Base-by-base conservation (phyloP, 2,329 filamentous ascomycete genomes). In the Bipolaris sorokiniana region DNA sequence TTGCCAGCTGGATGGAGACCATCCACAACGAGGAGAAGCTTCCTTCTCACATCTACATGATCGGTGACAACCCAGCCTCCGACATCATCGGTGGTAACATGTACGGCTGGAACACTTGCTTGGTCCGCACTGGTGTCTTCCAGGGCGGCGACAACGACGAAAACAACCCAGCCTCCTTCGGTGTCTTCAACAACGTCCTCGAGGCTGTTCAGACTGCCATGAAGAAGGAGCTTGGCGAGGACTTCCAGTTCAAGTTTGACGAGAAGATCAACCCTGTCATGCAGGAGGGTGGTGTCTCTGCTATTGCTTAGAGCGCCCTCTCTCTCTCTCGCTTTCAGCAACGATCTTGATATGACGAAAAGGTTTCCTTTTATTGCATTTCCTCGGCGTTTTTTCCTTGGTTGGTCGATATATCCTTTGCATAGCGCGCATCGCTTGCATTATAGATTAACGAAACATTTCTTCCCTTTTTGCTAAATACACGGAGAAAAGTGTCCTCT, bases 41-140 rank as follows among this genome's bases (percentile, higher is more conserved):
- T 40, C 88, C 88, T 3, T 75, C 85, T 74, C 89, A 90, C 78
- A 82, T 90, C 74, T 91, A 91, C 82, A 91, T 91, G 88, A 80
- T 91, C 53, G 88, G 88, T 63, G 88, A 91, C 77, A 91, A 90
- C 80, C 88, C 88, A 6, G 86, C 86, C 23, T 89, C 86, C 23
- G 88, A 91, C 72, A 90, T 91, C 69, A 82, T 89, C 62, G 89
- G 89, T 61, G 89, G 89, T 60, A 92, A 92, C 82, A 89, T 88
- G 84, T 91, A 92, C 76, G 88, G 88, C 58, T 92, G 89, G 90
- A 92, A 92, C 79, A 91, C 89, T 3, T 91, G 89, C 71, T 78
- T 92, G 52, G 89, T 92, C 54, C 86, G 89, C 71, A 92, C 89
- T 0, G 90, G 90, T 78, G 89, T 92, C 46, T 91, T 89, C 84